A percentile compares a stretch with the other conserved stretches of the same genome.
Evolutionary conservation across 257 asterid species (phyloP).

Genomic region (Gynochthodes officinalis): DNA sequence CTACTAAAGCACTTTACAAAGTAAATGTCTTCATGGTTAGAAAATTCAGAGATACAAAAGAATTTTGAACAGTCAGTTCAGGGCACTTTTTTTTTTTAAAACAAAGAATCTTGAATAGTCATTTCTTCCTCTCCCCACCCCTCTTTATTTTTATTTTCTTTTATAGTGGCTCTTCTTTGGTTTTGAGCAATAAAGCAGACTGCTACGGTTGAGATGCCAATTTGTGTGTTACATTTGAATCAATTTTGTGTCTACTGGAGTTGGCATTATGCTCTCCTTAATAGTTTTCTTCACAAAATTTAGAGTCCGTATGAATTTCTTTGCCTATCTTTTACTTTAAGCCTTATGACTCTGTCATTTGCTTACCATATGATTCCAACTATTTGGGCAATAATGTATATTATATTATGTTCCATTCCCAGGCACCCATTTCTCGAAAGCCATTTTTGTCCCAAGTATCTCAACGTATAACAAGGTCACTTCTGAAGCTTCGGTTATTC

Average conservation of each 20-base stretch:
- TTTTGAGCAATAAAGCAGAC: background rate
- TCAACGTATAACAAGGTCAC: conserved; percentile 79
- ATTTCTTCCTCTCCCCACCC: too few species aligned
- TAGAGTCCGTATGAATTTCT: background rate
- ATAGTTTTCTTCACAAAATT: background rate
- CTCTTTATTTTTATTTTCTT: background rate
- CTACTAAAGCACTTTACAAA: background rate
- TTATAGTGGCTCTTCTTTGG: background rate
- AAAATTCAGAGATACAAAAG: background rate
- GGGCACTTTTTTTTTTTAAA: too few species aligned
- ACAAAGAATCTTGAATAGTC: background rate
- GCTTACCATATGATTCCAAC: background rate
- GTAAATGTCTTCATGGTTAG: background rate
- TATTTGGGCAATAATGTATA: background rate
- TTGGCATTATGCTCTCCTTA: background rate
- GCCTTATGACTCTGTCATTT: background rate
- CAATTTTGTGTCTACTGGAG: background rate
- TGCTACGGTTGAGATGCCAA: background rate
- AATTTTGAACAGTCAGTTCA: background rate
- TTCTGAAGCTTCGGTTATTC: conserved; percentile 64
- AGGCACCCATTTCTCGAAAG: conserved; percentile 71
- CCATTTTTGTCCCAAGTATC: conserved; percentile 79
- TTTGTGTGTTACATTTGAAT: background rate
- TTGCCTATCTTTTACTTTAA: background rate
- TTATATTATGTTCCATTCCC: conserved; percentile 19